Evolutionary conservation across 2,329 filamentous ascomycete species (phyloP).

Genomic region (Penicillium hesseltinei): DNA sequence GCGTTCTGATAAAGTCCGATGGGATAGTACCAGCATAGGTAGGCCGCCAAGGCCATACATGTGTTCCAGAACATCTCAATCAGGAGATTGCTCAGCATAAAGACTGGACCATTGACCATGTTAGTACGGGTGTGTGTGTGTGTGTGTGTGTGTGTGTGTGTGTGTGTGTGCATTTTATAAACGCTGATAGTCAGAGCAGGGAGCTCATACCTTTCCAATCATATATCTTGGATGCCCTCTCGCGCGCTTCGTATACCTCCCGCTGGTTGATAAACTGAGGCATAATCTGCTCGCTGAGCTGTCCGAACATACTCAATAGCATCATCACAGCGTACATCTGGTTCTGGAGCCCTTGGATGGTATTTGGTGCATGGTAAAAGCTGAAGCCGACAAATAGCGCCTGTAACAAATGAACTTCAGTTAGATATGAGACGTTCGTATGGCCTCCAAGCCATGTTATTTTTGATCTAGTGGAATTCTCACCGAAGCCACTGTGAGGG

Average conservation of each 20-base stretch:
- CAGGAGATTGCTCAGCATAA: conserved; percentile 66
- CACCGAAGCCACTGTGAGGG: conserved; percentile 21
- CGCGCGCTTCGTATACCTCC: conserved; percentile 57
- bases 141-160: background rate
- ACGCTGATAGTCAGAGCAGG: background rate
- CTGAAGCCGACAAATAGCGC: conserved; percentile 77
- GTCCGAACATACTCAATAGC: conserved; percentile 71
- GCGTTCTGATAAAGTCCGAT: conserved; percentile 44
- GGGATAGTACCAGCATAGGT: conserved; percentile 64
- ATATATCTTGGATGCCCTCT: conserved; percentile 65
- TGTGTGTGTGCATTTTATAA: background rate
- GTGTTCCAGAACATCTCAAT: conserved; percentile 66
- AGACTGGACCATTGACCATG: conserved; percentile 38
- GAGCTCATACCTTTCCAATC: conserved; percentile 55
- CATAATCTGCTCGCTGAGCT: conserved; percentile 51
- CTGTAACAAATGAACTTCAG: conserved; percentile 31
- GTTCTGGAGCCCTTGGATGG: conserved; percentile 78
- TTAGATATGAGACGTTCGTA: conserved; percentile 4
- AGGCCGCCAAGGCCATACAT: conserved; percentile 57
- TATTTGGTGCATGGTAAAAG: conserved; percentile 70
- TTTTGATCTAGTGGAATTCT: background rate
- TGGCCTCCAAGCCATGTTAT: background rate
- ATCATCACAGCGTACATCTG: conserved; percentile 87
- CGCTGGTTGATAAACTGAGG: conserved; percentile 57
- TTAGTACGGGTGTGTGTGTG: too few relatives aligned